Base-by-base conservation (phyloP, 2,329 filamentous ascomycete genomes). In the Simplicillium aogashimaense region DNA sequence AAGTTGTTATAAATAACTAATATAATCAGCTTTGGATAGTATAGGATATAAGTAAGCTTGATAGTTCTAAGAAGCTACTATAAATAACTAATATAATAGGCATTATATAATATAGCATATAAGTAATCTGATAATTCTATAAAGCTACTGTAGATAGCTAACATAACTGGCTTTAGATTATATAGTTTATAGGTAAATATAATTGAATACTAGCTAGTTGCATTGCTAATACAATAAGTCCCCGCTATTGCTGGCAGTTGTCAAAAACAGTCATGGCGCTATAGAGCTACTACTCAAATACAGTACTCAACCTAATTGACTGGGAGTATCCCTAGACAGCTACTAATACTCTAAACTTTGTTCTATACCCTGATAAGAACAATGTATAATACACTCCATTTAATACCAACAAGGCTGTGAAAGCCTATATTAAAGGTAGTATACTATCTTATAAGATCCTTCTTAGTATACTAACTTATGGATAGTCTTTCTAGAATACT, bases 261-360 rank as follows among this genome's bases (percentile, higher is more conserved):
- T 74, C 86, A 13, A 59, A 67, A 29, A 73, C 50, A 2, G 94
- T 94, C 60, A 87, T 86, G 6, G n/a, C n/a, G n/a, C n/a, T n/a
- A n/a, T n/a, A 61, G 72, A 35, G 76, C 73, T 3, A 77, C 85
- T 2, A 80, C 89, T 1, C 60, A 69, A 7, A 59, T 72, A 72
- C 48, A 68, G 68, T 37, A 53, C 71, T 28, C 68, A 72, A n/a
- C n/a, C n/a, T n/a, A 17, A 38, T 64, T 20, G 60, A 64, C 42
- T 64, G 60, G 60, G 60, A 63, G 44, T 62, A 61, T 41, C 59
- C 60, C 9, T 50, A 57, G n/a, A 53, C 56, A 42, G 53, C 55
- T 1, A 56, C 54, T 5, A 52, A 72, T 29, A 65, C 65, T 4
- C 51, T 51, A 41, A 66, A 72, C 57, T 63, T 69, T 51, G 50